Evolutionary conservation across 768 basidiomycete genomes (phyloP).

Genomic region (Lactifluus pinguis): DNA sequence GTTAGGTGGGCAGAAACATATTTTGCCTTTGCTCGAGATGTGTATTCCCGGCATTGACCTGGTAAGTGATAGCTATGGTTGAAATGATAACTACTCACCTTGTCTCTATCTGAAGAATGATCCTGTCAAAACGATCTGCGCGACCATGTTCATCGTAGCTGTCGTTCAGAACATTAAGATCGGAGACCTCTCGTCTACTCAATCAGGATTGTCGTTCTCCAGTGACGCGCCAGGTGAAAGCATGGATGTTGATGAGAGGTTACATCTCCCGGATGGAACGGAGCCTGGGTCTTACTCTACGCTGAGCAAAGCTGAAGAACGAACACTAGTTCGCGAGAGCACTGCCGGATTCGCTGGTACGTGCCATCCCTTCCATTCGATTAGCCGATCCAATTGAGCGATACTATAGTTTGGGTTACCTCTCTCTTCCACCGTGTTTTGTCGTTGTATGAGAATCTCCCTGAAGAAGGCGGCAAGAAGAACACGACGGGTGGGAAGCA

Average conservation of each 20-base stretch:
- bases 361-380: slow-evolving; percentile 4
- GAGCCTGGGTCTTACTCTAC: slow-evolving; percentile 33
- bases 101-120: slow-evolving; percentile 47
- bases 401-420: slow-evolving; percentile 60
- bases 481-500: slow-evolving; percentile 80
- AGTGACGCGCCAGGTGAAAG: slow-evolving; percentile 46
- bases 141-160: slow-evolving; percentile 69
- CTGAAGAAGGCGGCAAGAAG: slow-evolving; percentile 86
- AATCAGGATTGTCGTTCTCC: slow-evolving; percentile 46
- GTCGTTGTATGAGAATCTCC: slow-evolving; percentile 83
- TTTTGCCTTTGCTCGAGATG: slow-evolving; percentile 80
- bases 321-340: slow-evolving; percentile 65
- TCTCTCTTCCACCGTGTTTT: slow-evolving; percentile 71
- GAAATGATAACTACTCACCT: not conserved
- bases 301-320: slow-evolving; percentile 56
- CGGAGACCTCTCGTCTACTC: slow-evolving; percentile 61
- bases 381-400: not conserved
- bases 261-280: slow-evolving; percentile 44
- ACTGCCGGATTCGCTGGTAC: slow-evolving; percentile 71
- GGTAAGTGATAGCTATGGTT: slow-evolving; percentile 31
- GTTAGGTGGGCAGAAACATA: slow-evolving; percentile 80
- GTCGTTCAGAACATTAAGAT: slow-evolving; percentile 69
- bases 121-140: slow-evolving; percentile 69
- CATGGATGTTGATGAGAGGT: slow-evolving; percentile 43
- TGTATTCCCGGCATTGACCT: slow-evolving; percentile 90